Evolutionary conservation across 306 rosid genomes (phyloP), one percentile per base, ranked within the genome.

Genomic region (Vigna nakashimae): DNA sequence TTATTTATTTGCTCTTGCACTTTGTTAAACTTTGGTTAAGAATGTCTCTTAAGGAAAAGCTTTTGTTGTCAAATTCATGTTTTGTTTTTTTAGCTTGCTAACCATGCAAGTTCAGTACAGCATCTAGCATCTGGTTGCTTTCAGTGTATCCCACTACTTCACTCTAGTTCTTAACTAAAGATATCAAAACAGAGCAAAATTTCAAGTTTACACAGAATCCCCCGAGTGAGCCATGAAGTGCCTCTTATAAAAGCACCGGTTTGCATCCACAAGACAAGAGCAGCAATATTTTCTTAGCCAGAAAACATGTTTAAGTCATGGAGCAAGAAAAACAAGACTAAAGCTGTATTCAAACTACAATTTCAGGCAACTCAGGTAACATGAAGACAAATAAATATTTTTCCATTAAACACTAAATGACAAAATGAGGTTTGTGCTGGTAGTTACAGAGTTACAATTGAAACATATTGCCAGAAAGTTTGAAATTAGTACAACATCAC

Each of bases 341-440:
- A 62, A 34, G 46, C 14, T 62, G 68, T 62, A 34, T 62, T 62
- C 46, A 62, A 62, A 62, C 68, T 62, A 6, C 68, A 62, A 32
- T 62, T 62, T 62, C 68, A 62, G 46, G 68, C 68, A 7, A 62
- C 68, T 62, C 68, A 62, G 68, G 68, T 62, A 62, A 62, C 34
- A 16, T 32, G 68, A 62, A 15, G 13, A 15, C 24, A 32, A 14
- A 60, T 28, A 62, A 15, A 62, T 32, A 32, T 16, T 62, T 62
- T 32, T 62, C 24, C 24, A 62, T 62, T 62, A 5, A 30, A 62
- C 15, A 15, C 45, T 62, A 62, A 62, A 62, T 62, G 68, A 30
- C 67, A 62, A 32, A 60, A 60, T 28, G 66, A 32, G 46, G 67
- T 30, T 60, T 30, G 67, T 17, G 13, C 45, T 8, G 32, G 68